Evolutionary conservation across 345 rosid species (phyloP).

Genomic region (Gossypium bickii): DNA sequence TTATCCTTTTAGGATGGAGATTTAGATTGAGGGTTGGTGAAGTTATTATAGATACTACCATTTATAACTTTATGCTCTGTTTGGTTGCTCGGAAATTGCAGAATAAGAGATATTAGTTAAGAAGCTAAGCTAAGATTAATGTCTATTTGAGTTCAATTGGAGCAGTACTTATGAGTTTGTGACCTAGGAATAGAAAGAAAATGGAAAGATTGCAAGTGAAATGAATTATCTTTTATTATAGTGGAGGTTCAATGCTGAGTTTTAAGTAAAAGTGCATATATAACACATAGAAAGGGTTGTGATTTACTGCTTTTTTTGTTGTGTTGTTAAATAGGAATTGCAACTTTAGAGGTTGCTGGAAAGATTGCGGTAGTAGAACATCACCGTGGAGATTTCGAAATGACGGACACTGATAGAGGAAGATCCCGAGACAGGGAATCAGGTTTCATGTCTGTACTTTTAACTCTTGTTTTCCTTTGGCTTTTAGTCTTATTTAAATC

Average conservation of each 20-base stretch:
- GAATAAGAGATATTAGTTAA: background rate
- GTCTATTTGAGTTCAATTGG: background rate
- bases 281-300: background rate
- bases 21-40: background rate
- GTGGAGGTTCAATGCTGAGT: background rate
- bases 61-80: background rate
- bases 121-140: background rate
- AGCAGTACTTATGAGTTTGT: background rate
- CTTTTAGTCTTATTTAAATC: background rate
- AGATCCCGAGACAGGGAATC: background rate
- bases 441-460: background rate
- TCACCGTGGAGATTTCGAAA: constrained; percentile 4
- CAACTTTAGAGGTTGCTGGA: constrained; percentile 2
- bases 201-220: background rate
- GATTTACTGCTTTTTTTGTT: background rate
- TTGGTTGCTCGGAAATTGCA: background rate
- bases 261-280: no score
- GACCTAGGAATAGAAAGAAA: background rate
- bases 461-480: background rate
- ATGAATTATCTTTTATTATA: background rate
- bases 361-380: constrained; percentile 12
- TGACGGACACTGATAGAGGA: constrained; percentile 39
- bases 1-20: background rate
- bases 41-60: background rate
- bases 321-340: constrained; percentile 2